A percentile compares a stretch with the other conserved stretches of the same genome.
Conservation (phyloP, 805 yeast species). For the Myxozyma vanderwaltii region DNA sequence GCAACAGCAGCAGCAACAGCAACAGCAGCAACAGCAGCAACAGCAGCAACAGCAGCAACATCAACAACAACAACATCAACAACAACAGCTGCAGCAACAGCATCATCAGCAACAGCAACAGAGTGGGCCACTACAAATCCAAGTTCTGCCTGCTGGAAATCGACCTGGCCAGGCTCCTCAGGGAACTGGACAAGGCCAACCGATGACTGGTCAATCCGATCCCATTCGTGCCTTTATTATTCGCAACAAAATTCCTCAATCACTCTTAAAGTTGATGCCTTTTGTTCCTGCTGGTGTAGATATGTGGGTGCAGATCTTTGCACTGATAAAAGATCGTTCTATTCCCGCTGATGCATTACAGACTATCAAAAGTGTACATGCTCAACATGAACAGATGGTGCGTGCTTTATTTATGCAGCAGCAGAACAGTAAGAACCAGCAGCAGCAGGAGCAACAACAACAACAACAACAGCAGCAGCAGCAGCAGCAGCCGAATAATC, state of each 20-base stretch:
- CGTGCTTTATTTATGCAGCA: conserved; percentile 14
- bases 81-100: conserved; percentile 6
- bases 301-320: conserved; percentile 80
- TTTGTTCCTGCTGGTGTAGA: conserved; percentile 74
- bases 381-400: conserved; percentile 41
- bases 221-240: conserved; percentile 46
- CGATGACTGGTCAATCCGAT: background rate
- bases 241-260: conserved; percentile 71
- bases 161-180: conserved; percentile 29
- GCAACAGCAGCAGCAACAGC: conserved; percentile 15
- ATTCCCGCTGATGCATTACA: conserved; percentile 61
- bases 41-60: conserved; percentile 30
- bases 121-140: conserved; percentile 2
- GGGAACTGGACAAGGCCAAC: conserved; percentile 3
- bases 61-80: conserved; percentile 16
- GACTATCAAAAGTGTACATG: conserved; percentile 65
- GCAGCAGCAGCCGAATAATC: background rate
- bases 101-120: conserved; percentile 20
- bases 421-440: conserved; percentile 9
- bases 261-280: conserved; percentile 66
- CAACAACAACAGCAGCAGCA: conserved; percentile 15
- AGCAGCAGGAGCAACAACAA: conserved; percentile 21
- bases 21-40: conserved; percentile 30
- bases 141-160: conserved; percentile 35
- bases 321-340: conserved; percentile 58